Conservation (phyloP, 2,329 filamentous ascomycete genomes). For the Trichothecium roseum region DNA sequence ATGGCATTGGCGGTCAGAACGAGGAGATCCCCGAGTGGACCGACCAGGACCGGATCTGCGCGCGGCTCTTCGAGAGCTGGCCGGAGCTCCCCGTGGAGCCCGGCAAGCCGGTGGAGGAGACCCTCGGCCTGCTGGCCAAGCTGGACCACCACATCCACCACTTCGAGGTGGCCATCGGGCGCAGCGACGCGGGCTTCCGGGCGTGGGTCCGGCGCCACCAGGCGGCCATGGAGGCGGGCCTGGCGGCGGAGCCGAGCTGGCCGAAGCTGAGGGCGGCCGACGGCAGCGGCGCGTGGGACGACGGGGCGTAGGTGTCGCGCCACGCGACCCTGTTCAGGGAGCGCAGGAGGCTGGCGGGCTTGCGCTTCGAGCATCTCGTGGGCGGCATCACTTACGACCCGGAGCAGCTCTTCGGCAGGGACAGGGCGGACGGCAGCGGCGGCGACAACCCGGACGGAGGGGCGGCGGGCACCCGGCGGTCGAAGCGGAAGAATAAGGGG, state of each 20-base stretch:
- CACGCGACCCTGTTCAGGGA: constrained; percentile 13
- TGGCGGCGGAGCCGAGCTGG: constrained; percentile 5
- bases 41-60: too few relatives aligned
- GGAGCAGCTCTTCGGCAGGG: too few relatives aligned
- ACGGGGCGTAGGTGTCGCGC: constrained; percentile 11
- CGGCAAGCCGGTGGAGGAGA: neutral
- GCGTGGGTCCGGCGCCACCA: constrained; percentile 12
- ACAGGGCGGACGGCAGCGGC: too few relatives aligned
- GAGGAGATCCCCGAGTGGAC: too few relatives aligned
- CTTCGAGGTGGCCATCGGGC: constrained; percentile 12
- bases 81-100: too few relatives aligned
- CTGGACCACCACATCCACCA: constrained; percentile 12
- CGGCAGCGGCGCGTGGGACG: constrained; percentile 6
- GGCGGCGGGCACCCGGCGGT: too few relatives aligned
- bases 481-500: too few relatives aligned
- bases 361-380: neutral
- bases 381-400: too few relatives aligned
- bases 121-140: constrained; percentile 6
- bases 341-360: constrained; percentile 8
- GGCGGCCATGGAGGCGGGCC: constrained; percentile 10
- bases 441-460: too few relatives aligned
- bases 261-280: constrained; percentile 5
- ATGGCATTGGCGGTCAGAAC: too few relatives aligned
- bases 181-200: constrained; percentile 12
- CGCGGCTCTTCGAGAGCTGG: too few relatives aligned